Base-by-base conservation (phyloP, 2,329 filamentous ascomycete species). In the Colletotrichum sublineola region DNA sequence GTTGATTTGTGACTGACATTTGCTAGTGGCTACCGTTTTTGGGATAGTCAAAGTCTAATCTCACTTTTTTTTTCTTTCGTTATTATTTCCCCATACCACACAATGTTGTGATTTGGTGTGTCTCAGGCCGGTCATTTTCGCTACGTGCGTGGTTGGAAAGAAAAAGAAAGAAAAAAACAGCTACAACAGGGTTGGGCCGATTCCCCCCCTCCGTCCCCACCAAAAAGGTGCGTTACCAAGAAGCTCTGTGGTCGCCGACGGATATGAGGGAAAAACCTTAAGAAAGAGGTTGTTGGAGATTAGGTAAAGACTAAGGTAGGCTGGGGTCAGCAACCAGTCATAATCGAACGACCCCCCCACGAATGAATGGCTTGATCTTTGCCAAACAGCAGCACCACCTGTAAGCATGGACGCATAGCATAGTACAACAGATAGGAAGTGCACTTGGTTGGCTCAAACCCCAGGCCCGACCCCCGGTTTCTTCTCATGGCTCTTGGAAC, bases 251-350 rank as follows among this genome's bases (percentile, higher is more conserved):
- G n/a, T 36, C 42, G 62, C 2, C 24, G 6, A 18, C 61, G 42
- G 58, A 52, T 52, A 56, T 50, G n/a, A 24, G 56, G n/a, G n/a
- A 36, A 31, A 9, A 33, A 20, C 11, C 20, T 12, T 36, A 29
- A 20, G 18, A 29, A 24, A 24, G 29, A n/a, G 40, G 40, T 65
- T 69, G 42, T 64, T 65, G 62, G 61, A 58, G 61, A 65, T 69
- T 69, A 52, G 42, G 61, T 69, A 53, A 24, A 58, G 36, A 52
- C 36, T 50, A 48, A 53, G 42, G 42, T 33, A 29, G 29, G 29
- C 48, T 36, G 46, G 24, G 55, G 57, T 63, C 56, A 63, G 65
- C 38, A 18, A 2, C 56, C 38, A 29, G 20, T 44, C 36, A 57
- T 12, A 20, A 44, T 29, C 14, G 11, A 15, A 44, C 36, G 33